These are phyloP conservation scores for Diplocarpon mali DNA, from an alignment of 2,329 filamentous ascomycete species.

Conservation along the genomic window DNA sequence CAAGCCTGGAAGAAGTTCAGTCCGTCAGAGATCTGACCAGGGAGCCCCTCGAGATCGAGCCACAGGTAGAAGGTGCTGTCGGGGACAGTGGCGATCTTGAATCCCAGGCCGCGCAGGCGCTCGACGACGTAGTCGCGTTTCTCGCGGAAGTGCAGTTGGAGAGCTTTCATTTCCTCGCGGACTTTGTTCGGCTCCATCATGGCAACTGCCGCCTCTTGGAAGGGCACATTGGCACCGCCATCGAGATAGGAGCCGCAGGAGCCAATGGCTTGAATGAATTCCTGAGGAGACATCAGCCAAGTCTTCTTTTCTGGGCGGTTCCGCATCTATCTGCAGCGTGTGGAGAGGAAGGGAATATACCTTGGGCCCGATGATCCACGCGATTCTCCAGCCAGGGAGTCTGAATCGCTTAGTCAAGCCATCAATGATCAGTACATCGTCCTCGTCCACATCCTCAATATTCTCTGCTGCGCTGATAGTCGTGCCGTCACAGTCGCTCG, in stretches of 20 bases:
- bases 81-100: conserved; percentile 71
- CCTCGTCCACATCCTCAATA: conserved; percentile 77
- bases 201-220: conserved; percentile 84
- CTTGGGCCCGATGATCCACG: conserved; percentile 91
- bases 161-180: conserved; percentile 72
- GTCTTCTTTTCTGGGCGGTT: too few relatives aligned
- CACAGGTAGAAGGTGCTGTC: conserved; percentile 94
- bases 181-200: conserved; percentile 88
- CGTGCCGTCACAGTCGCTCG: conserved; percentile 76
- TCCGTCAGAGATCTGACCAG: conserved; percentile 77
- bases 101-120: conserved; percentile 75
- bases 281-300: conserved; percentile 28
- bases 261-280: conserved; percentile 88
- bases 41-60: conserved; percentile 57
- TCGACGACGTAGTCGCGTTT: conserved; percentile 88
- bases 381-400: conserved; percentile 90
- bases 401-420: conserved; percentile 95
- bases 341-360: conserved; percentile 5
- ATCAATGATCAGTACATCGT: conserved; percentile 90
- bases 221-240: conserved; percentile 86
- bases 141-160: conserved; percentile 75
- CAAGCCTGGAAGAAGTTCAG: conserved; percentile 96
- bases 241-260: conserved; percentile 91
- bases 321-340: too few relatives aligned
- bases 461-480: conserved; percentile 87